These are phyloP conservation scores for Ulota crispa DNA, from an alignment of 225 moss, liverwort and hornwort genomes.

Conservation along the genomic window DNA sequence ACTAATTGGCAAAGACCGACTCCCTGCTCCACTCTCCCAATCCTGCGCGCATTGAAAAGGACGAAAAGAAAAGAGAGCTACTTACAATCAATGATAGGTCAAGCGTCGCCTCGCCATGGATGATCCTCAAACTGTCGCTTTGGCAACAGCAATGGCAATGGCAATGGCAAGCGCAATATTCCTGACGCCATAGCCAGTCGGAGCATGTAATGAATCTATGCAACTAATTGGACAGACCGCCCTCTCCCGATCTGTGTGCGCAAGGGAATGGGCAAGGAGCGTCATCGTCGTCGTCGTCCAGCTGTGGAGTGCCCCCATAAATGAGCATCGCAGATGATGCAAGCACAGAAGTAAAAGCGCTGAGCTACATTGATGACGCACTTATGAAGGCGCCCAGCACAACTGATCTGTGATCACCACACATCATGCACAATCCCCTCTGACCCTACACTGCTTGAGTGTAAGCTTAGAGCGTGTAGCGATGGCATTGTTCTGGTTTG, in stretches of 20 bases:
- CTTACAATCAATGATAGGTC: background rate
- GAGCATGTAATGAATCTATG: no score
- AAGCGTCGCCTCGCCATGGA: background rate
- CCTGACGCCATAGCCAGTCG: background rate
- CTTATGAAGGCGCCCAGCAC: background rate
- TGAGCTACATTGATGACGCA: slow-evolving; percentile 29
- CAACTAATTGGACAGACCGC: background rate
- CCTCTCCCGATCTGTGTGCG: slow-evolving; percentile 1
- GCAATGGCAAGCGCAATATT: background rate
- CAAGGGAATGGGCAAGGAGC: background rate
- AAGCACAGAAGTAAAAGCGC: slow-evolving; percentile 23
- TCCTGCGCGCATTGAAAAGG: background rate
- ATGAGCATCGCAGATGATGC: slow-evolving; percentile 5
- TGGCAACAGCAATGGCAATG: background rate
- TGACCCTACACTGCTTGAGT: background rate
- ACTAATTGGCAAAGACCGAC: background rate
- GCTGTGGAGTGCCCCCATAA: slow-evolving; percentile 1
- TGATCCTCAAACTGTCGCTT: background rate
- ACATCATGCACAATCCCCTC: background rate
- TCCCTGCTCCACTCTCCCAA: background rate
- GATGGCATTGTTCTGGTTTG: background rate
- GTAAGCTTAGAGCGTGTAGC: background rate
- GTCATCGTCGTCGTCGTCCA: background rate
- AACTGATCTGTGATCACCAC: background rate
- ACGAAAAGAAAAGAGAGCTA: background rate